Percentiles rank a stretch among this genome's conserved stretches.
These are phyloP conservation scores for Kodamaea jinghongensis DNA, from an alignment of 805 yeast genomes.

Conservation along the genomic window DNA sequence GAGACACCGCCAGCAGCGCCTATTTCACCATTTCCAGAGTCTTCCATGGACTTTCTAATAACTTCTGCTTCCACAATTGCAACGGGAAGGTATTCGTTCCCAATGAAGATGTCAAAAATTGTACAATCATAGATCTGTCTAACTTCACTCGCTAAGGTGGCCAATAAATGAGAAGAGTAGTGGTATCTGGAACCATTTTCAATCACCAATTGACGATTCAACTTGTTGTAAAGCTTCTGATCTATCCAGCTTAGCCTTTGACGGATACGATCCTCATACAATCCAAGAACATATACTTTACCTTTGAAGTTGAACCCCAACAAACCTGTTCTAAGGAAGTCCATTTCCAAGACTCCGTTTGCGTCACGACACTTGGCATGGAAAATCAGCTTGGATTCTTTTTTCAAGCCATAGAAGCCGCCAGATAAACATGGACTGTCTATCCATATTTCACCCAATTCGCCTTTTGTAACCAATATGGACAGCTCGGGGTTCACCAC, in stretches of 20 bases:
- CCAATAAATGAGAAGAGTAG: constrained; percentile 83
- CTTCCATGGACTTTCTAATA: constrained; percentile 35
- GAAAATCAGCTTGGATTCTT: constrained; percentile 67
- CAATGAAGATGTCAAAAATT: constrained; percentile 79
- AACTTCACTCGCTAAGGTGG: constrained; percentile 77
- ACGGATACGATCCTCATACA: constrained; percentile 86
- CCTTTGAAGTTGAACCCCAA: constrained; percentile 88
- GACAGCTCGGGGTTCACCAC: constrained; percentile 92
- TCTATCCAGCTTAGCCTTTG: constrained; percentile 72
- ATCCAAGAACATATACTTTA: constrained; percentile 81
- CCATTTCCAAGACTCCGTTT: constrained; percentile 66
- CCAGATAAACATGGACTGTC: constrained; percentile 90
- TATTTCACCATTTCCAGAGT: constrained; percentile 14
- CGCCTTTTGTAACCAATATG: constrained; percentile 66
- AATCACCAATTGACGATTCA: constrained; percentile 30
- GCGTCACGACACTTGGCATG: constrained; percentile 79
- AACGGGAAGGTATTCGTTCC: constrained; percentile 79
- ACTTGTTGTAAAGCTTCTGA: constrained; percentile 35
- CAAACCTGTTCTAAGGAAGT: constrained; percentile 85
- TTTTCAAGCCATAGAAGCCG: constrained; percentile 75
- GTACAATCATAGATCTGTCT: constrained; percentile 85
- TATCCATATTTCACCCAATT: constrained; percentile 97
- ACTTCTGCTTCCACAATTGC: constrained; percentile 76
- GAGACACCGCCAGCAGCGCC: constrained; percentile 20
- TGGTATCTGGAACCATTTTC: constrained; percentile 57